These are phyloP conservation scores for Colletotrichum sp. DNA, from an alignment of 2,329 filamentous ascomycete genomes.

Conservation along the genomic window DNA sequence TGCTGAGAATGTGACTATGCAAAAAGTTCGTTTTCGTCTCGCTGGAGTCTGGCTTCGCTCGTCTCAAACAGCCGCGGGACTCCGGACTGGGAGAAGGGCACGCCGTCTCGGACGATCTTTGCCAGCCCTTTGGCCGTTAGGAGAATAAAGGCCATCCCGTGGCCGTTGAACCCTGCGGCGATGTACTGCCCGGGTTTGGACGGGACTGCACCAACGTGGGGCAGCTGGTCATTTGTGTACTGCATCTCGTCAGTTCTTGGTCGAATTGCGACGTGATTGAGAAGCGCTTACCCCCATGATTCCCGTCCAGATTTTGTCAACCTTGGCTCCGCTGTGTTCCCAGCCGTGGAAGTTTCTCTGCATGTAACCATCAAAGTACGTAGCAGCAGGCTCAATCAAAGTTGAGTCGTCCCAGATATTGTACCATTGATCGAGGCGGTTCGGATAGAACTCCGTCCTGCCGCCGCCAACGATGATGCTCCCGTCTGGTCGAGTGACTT, in stretches of 20 bases:
- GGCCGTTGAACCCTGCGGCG: conserved; percentile 54
- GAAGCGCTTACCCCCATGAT: conserved; percentile 33
- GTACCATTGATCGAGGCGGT: conserved; percentile 40
- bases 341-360: conserved; percentile 49
- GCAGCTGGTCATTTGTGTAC: conserved; percentile 9
- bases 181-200: conserved; percentile 44
- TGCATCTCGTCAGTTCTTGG: conserved; percentile 37
- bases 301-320: conserved; percentile 43
- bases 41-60: conserved; percentile 30
- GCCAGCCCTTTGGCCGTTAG: conserved; percentile 43
- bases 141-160: conserved; percentile 55
- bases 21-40: background rate
- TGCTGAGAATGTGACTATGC: background rate
- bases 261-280: background rate
- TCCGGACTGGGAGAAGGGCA: conserved; percentile 39
- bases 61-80: conserved; percentile 42
- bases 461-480: conserved; percentile 49
- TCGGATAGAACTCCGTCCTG: conserved; percentile 17
- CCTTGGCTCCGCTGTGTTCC: conserved; percentile 44
- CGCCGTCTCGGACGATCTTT: conserved; percentile 38
- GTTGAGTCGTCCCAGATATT: conserved; percentile 45
- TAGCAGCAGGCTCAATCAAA: conserved; percentile 40
- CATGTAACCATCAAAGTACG: conserved; percentile 52
- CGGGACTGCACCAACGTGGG: conserved; percentile 35
- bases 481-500: conserved; percentile 48